Percentiles rank a stretch among this genome's conserved stretches.
Evolutionary conservation across 768 basidiomycete genomes (phyloP).

Genomic region (Boletus coccyginus): DNA sequence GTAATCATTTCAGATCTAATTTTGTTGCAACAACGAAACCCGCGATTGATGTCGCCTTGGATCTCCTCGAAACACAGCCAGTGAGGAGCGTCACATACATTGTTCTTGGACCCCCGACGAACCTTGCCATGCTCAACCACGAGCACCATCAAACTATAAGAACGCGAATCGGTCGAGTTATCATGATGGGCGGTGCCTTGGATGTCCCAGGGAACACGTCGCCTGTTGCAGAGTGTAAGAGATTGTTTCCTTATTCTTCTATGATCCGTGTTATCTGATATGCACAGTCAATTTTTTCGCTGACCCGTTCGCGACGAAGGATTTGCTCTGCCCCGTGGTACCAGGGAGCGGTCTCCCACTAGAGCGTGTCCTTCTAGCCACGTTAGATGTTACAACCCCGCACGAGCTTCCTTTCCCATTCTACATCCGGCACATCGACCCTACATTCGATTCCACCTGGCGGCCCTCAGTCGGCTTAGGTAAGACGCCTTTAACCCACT

Average conservation of each 20-base stretch:
- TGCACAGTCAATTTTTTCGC: conserved; percentile 78
- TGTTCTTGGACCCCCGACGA: conserved; percentile 75
- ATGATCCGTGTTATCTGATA: not conserved
- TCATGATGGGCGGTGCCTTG: conserved; percentile 92
- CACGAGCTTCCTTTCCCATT: conserved; percentile 74
- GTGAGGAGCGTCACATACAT: conserved; percentile 64
- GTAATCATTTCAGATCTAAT: conserved; percentile 36
- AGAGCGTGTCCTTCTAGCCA: conserved; percentile 65
- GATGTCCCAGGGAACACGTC: conserved; percentile 89
- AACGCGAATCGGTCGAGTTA: conserved; percentile 64
- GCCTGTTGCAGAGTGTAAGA: conserved; percentile 80
- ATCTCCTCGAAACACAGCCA: conserved; percentile 51
- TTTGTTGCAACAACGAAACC: conserved; percentile 46
- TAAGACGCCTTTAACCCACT: conserved; percentile 67
- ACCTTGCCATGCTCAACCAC: conserved; percentile 65
- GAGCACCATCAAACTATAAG: conserved; percentile 51
- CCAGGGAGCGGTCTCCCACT: conserved; percentile 50
- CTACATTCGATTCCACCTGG: conserved; percentile 48
- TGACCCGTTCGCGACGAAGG: conserved; percentile 80
- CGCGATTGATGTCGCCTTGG: conserved; percentile 52
- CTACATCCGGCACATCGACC: conserved; percentile 60
- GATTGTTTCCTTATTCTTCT: not conserved
- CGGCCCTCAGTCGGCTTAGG: conserved; percentile 43
- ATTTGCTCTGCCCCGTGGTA: conserved; percentile 49
- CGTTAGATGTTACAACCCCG: conserved; percentile 79